Percentiles rank a stretch among this genome's conserved stretches.
Conservation (phyloP, 129 eudicot genomes). For the Lonicera japonica region DNA sequence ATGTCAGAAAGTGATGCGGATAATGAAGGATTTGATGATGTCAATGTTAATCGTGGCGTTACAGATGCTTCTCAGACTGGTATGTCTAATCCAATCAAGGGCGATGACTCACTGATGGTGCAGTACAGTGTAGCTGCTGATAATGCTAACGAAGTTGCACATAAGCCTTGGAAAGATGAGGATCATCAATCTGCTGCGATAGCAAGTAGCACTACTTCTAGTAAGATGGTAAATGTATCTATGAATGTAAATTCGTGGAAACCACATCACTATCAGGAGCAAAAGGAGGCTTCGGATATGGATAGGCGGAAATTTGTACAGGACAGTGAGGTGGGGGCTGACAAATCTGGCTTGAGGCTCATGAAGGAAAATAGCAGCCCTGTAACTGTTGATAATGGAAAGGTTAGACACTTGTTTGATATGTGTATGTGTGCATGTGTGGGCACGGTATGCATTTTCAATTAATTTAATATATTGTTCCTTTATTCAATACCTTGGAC, state of each 20-base stretch:
- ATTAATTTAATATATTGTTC: background rate
- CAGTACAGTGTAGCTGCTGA: slow-evolving; percentile 36
- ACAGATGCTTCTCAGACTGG: slow-evolving; percentile 35
- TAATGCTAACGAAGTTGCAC: slow-evolving; percentile 27
- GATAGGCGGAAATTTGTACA: slow-evolving; percentile 28
- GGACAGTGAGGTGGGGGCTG: slow-evolving; percentile 25
- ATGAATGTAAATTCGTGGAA: slow-evolving; percentile 54
- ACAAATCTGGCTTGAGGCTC: slow-evolving; percentile 25
- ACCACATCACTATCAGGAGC: slow-evolving; percentile 44
- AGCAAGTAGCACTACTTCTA: slow-evolving; percentile 29
- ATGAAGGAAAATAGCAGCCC: slow-evolving; percentile 35
- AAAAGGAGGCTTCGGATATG: slow-evolving; percentile 24
- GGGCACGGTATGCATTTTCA: background rate
- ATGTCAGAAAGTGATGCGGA: slow-evolving; percentile 2
- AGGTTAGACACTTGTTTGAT: slow-evolving; percentile 37
- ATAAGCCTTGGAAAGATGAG: slow-evolving; percentile 30
- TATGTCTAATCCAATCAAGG: slow-evolving; percentile 34
- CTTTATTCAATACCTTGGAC: background rate
- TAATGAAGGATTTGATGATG: slow-evolving; percentile 17
- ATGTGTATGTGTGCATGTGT: slow-evolving; percentile 1
- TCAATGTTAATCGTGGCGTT: slow-evolving; percentile 15
- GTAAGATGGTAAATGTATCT: slow-evolving; percentile 44
- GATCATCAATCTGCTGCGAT: slow-evolving; percentile 25
- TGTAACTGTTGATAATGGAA: slow-evolving; percentile 40
- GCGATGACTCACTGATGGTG: slow-evolving; percentile 35